Evolutionary conservation across 2,329 filamentous ascomycete genomes (phyloP).

Genomic region (Emergomyces pasteurianus): DNA sequence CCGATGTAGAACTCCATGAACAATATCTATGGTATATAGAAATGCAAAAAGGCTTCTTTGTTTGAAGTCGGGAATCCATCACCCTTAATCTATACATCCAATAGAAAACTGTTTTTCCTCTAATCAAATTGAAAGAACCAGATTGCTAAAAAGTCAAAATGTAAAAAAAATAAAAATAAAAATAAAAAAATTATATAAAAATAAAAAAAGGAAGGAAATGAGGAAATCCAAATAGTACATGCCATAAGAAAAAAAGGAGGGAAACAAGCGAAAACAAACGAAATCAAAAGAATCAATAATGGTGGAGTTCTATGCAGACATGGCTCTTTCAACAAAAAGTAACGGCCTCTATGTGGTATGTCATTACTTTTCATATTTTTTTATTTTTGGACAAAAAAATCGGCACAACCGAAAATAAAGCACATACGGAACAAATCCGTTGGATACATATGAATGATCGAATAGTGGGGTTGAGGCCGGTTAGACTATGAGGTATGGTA

Average conservation of each 20-base stretch:
- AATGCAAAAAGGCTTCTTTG: not conserved
- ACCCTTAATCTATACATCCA: constrained; percentile 5
- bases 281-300: not conserved
- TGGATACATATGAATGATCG: not conserved
- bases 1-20: not conserved
- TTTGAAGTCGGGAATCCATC: constrained; percentile 7
- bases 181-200: not conserved
- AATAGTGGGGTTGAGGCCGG: not conserved
- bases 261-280: not conserved
- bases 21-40: constrained; percentile 4
- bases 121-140: not conserved
- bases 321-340: not conserved
- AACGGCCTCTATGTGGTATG: not conserved
- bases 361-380: not conserved
- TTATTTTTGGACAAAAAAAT: not conserved
- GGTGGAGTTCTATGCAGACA: not conserved
- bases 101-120: constrained; percentile 4
- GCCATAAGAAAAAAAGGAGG: not conserved
- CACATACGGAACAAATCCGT: not conserved
- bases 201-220: not conserved
- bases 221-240: constrained; percentile 1
- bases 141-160: not conserved
- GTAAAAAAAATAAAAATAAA: not conserved
- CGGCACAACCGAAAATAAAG: not conserved
- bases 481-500: not conserved